Conservation (phyloP, 169 alveolate species). For the Plasmodium cynomolgi region DNA sequence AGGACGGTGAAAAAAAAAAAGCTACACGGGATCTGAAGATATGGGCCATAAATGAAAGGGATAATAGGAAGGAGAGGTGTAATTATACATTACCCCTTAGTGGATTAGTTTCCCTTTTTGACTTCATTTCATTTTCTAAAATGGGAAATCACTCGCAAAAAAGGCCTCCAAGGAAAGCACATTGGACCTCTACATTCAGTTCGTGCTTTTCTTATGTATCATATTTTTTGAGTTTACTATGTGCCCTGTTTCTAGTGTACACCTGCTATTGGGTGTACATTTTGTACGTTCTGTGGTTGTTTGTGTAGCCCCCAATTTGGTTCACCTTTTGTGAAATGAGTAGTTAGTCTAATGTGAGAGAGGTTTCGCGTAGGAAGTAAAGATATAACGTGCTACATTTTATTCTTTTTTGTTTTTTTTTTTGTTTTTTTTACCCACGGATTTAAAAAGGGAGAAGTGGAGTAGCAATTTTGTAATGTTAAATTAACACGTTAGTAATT, state of each 20-base stretch:
- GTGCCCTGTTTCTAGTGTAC: background rate
- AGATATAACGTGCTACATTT: background rate
- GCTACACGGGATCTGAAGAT: background rate
- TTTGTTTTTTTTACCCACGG: background rate
- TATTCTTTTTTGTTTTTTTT: background rate
- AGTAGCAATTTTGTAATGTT: background rate
- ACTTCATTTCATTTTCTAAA: background rate
- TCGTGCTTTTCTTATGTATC: background rate
- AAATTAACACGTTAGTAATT: background rate
- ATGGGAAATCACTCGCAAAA: background rate
- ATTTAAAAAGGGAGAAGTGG: background rate
- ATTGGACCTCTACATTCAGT: background rate
- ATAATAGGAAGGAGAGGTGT: background rate
- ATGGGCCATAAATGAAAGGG: background rate
- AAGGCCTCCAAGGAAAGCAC: background rate
- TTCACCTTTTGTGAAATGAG: background rate
- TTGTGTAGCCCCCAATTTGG: background rate
- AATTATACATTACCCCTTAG: background rate
- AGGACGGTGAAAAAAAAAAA: background rate
- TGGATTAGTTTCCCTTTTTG: background rate
- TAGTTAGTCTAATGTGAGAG: background rate
- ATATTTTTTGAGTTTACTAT: background rate
- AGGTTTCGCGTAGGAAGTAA: background rate
- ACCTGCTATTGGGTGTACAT: background rate
- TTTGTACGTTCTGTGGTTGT: background rate